These are phyloP conservation scores for Corymbia maculata DNA, from an alignment of 345 rosid genomes.

Conservation along the genomic window DNA sequence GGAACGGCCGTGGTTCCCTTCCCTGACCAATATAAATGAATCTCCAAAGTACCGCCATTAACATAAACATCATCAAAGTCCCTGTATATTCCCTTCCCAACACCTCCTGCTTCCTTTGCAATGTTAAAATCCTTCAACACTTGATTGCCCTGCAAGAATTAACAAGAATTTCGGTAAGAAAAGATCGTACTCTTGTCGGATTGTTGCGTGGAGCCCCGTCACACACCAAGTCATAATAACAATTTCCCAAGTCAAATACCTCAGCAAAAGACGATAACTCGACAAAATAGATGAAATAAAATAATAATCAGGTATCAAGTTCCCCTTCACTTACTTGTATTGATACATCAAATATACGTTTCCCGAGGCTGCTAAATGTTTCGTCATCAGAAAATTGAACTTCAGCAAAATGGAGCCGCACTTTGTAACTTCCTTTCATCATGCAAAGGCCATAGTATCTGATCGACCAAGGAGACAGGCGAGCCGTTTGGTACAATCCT, in stretches of 20 bases:
- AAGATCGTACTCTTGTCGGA: not conserved
- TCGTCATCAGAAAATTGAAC: conserved; percentile 44
- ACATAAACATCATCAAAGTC: conserved; percentile 26
- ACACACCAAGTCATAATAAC: not conserved
- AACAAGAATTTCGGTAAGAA: not conserved
- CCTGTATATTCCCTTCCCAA: conserved; percentile 13
- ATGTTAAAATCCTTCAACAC: conserved; percentile 53
- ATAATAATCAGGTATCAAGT: not conserved
- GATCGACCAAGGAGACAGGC: too few relatives aligned
- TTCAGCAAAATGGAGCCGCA: conserved; percentile 80
- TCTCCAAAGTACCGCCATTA: conserved; percentile 59
- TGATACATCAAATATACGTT: conserved; percentile 59
- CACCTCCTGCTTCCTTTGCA: conserved; percentile 64
- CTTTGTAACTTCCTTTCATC: conserved; percentile 43
- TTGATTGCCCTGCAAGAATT: conserved; percentile 35
- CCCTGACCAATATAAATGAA: conserved; percentile 77
- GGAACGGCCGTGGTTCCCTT: conserved; percentile 78
- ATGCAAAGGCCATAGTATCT: conserved; percentile 59
- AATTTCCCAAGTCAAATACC: not conserved
- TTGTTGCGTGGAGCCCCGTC: not conserved
- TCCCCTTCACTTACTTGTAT: conserved; percentile 40
- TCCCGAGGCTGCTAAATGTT: conserved; percentile 54
- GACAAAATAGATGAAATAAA: not conserved
- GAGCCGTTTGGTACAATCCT: not conserved
- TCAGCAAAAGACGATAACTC: not conserved